phyloP scores from a whole-genome alignment of 306 rosid species.

The Begonia fuchsioides region DNA sequence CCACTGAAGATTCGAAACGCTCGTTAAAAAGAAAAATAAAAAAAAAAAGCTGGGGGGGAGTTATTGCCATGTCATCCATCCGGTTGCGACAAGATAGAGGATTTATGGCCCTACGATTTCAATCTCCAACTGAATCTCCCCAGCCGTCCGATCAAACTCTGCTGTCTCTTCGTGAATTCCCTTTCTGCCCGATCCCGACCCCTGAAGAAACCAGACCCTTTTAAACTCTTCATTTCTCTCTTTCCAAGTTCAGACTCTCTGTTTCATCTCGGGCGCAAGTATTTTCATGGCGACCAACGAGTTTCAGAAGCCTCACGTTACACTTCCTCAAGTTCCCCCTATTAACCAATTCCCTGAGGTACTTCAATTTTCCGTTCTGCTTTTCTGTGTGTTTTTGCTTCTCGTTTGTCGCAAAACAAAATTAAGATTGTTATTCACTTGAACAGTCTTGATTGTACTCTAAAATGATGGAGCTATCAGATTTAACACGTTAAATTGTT shows the following conservation, averaged over 20 bases:
- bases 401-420: no score
- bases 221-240: slow-evolving; percentile 18
- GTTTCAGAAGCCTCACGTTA: slow-evolving; percentile 3
- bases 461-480: no score
- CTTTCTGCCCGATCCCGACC: slow-evolving; percentile 15
- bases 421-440: no score
- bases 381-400: not conserved
- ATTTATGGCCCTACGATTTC: slow-evolving; percentile 9
- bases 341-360: slow-evolving; percentile 35
- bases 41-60: not conserved
- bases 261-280: not conserved
- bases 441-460: no score
- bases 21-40: no score
- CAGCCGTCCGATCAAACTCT: slow-evolving; percentile 22
- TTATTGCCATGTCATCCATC: slow-evolving; percentile 27
- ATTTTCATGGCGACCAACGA: slow-evolving; percentile 25
- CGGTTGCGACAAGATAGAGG: not conserved
- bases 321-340: slow-evolving; percentile 11
- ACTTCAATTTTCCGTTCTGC: not conserved
- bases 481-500: not conserved
- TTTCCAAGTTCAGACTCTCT: slow-evolving; percentile 8
- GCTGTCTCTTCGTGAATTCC: not conserved
- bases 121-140: slow-evolving; percentile 8
- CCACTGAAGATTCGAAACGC: no score
- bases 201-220: not conserved